Conservation (phyloP, 2,329 filamentous ascomycete genomes). For the Thielaviopsis populi region DNA sequence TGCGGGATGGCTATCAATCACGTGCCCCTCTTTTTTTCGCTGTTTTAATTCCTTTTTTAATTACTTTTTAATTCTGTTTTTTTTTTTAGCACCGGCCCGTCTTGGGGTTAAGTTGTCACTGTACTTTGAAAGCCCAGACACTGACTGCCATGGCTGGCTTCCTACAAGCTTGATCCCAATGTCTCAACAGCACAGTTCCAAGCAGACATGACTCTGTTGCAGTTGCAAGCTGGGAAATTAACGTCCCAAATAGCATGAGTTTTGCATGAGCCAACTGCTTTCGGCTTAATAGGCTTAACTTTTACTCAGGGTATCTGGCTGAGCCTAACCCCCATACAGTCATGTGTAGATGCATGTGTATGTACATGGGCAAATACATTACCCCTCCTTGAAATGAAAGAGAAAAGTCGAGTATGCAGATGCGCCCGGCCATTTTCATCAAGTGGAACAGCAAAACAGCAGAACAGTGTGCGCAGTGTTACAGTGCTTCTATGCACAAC, state of each 20-base stretch:
- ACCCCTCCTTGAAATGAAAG: not conserved
- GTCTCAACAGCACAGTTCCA: too few relatives aligned
- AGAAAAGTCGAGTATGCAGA: constrained; percentile 1
- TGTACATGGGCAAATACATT: not conserved
- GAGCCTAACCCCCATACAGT: not conserved
- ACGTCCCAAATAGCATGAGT: not conserved
- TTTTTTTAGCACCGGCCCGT: not conserved
- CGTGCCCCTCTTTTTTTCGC: constrained; percentile 9
- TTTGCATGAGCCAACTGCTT: not conserved
- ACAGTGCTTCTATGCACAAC: not conserved
- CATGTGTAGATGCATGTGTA: not conserved
- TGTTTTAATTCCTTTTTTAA: too few relatives aligned
- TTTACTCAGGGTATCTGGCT: not conserved
- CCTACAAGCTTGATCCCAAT: too few relatives aligned
- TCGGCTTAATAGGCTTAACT: not conserved
- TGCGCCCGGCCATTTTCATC: constrained; percentile 1
- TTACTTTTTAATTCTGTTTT: too few relatives aligned
- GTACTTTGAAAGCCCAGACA: not conserved
- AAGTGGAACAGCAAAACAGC: not conserved
- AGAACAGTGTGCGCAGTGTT: not conserved
- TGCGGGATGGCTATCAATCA: constrained; percentile 16
- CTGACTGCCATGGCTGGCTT: too few relatives aligned
- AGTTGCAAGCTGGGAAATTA: too few relatives aligned
- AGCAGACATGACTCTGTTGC: too few relatives aligned
- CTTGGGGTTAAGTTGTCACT: not conserved